Evolutionary conservation across 306 rosid genomes (phyloP).

Genomic region (Cucumis melo): DNA sequence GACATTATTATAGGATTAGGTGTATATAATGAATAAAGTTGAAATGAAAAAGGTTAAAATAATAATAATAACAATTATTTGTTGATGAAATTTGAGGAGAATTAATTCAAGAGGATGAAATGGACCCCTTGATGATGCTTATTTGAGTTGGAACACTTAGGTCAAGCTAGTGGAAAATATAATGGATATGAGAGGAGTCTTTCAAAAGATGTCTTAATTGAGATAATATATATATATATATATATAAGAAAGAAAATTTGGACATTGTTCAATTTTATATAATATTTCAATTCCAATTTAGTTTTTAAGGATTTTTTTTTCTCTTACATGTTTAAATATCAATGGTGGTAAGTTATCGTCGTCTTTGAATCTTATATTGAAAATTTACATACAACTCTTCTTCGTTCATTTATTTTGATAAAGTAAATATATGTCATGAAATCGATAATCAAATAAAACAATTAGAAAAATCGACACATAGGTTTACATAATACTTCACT

Average conservation of each 20-base stretch:
- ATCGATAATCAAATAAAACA: no score
- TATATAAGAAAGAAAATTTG: not conserved
- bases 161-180: not conserved
- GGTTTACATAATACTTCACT: no score
- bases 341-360: no score
- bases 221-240: not conserved
- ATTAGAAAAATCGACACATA: no score
- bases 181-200: not conserved
- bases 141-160: not conserved
- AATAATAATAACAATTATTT: not conserved
- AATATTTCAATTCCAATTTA: no score
- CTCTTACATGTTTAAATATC: no score
- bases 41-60: not conserved
- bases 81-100: not conserved
- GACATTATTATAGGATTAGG: not conserved
- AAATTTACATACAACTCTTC: no score
- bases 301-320: no score
- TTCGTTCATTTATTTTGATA: no score
- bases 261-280: not conserved
- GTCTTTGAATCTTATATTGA: no score
- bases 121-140: not conserved
- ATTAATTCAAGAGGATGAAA: slow-evolving; percentile 5
- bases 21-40: not conserved
- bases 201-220: not conserved
- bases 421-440: no score